phyloP scores from a whole-genome alignment of 2,329 filamentous ascomycete species.

The Colletotrichum trifolii region DNA sequence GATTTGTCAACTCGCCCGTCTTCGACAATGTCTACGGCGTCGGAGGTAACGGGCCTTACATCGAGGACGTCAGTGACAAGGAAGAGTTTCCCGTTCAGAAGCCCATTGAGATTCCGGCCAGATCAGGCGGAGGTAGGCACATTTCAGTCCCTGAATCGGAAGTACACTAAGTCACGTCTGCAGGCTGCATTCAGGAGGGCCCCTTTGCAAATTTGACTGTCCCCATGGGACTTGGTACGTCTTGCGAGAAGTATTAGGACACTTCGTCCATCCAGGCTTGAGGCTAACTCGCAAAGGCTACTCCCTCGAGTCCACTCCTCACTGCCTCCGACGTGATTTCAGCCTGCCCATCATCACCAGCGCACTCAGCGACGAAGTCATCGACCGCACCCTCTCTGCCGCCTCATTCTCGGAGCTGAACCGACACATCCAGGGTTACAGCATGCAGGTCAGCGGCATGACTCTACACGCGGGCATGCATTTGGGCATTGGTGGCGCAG shows the following conservation, averaged over 20 bases:
- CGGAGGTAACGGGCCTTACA: slow-evolving; percentile 32
- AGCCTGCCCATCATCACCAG: slow-evolving; percentile 6
- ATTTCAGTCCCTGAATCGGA: fast-evolving
- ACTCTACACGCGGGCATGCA: slow-evolving; percentile 11
- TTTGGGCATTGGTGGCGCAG: slow-evolving; percentile 8
- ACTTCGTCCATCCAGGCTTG: fast-evolving
- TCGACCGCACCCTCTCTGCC: background rate
- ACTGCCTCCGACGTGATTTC: slow-evolving; percentile 22
- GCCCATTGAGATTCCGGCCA: slow-evolving; percentile 7
- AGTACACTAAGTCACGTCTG: background rate
- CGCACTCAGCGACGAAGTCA: slow-evolving; percentile 8
- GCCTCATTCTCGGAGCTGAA: background rate
- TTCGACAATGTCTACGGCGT: slow-evolving; percentile 34
- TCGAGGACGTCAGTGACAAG: slow-evolving; percentile 18
- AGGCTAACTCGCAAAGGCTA: background rate
- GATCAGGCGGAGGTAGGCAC: background rate
- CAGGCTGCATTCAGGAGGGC: slow-evolving; percentile 23
- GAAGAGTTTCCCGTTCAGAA: slow-evolving; percentile 13
- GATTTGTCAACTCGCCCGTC: slow-evolving; percentile 32
- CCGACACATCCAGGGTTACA: slow-evolving; percentile 3
- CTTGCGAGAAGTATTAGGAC: background rate
- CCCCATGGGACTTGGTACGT: slow-evolving; percentile 12
- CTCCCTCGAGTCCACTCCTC: background rate
- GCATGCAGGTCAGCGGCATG: slow-evolving; percentile 8
- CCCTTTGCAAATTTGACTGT: slow-evolving; percentile 19